Conservation (phyloP, 1,284 basidiomycete species). For the Trametes hirsuta region DNA sequence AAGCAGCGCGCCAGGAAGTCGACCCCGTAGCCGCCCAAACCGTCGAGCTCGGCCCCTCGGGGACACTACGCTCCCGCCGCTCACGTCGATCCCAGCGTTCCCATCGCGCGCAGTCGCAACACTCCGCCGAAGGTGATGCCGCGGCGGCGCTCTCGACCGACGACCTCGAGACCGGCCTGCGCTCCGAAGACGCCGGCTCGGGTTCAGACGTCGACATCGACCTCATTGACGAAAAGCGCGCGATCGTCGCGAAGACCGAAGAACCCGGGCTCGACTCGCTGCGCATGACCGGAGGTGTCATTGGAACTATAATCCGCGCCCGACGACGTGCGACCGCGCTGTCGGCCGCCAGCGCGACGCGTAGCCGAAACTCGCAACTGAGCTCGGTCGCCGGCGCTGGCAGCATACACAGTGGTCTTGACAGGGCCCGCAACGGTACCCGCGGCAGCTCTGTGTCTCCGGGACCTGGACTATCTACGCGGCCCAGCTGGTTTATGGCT, state of each 20-base stretch:
- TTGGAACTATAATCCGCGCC: conserved; percentile 34
- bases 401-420: conserved; percentile 17
- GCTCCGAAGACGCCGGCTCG: conserved; percentile 13
- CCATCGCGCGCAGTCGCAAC: conserved; percentile 9
- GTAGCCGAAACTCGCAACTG: conserved; percentile 15
- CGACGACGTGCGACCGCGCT: conserved; percentile 31
- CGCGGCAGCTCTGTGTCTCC: conserved; percentile 19
- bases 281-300: conserved; percentile 32
- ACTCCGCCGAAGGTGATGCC: conserved; percentile 11
- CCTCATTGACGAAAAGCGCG: conserved; percentile 24
- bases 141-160: conserved; percentile 17
- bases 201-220: conserved; percentile 26
- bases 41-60: conserved; percentile 25
- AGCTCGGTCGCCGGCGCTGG: conserved; percentile 5
- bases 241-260: conserved; percentile 33
- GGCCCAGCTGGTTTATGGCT: conserved; percentile 18
- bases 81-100: conserved; percentile 25
- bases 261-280: conserved; percentile 35
- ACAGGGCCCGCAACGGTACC: background rate
- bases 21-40: conserved; percentile 29
- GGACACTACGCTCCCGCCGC: conserved; percentile 30
- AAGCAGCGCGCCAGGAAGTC: conserved; percentile 34
- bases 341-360: conserved; percentile 26
- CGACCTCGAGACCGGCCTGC: conserved; percentile 16
- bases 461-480: background rate